A percentile compares a stretch with the other conserved stretches of the same genome.
These are phyloP conservation scores for Eucalyptus grandis DNA, from an alignment of 345 rosid genomes.

Conservation along the genomic window DNA sequence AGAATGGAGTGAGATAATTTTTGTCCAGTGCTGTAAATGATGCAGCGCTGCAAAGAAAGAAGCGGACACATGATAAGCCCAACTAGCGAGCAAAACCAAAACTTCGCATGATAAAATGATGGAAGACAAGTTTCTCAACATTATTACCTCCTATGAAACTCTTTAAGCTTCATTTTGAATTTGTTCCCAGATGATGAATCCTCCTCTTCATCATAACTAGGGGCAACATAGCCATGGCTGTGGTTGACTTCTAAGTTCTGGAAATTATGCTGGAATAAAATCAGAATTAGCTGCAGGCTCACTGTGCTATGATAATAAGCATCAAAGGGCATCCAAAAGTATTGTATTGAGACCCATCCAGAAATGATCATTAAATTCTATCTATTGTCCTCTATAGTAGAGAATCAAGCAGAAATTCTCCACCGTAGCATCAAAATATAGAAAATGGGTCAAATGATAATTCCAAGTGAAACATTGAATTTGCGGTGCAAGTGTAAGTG, in stretches of 20 bases:
- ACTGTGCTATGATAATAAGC: neutral
- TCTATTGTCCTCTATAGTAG: neutral
- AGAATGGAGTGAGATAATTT: conserved; percentile 80
- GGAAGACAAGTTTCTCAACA: neutral
- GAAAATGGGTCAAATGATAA: neutral
- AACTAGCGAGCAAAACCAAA: neutral
- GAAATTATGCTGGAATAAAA: neutral
- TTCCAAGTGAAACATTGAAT: neutral
- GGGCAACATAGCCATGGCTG: conserved; percentile 51
- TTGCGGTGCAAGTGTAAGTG: neutral
- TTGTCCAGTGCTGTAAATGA: conserved; percentile 69
- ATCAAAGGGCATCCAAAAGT: neutral
- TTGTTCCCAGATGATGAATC: conserved; percentile 62
- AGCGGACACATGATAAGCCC: neutral
- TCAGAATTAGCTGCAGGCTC: neutral
- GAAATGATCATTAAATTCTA: neutral
- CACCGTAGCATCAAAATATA: neutral
- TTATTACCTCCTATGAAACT: conserved; percentile 64
- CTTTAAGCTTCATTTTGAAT: conserved; percentile 74
- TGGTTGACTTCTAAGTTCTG: conserved; percentile 53
- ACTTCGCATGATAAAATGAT: neutral
- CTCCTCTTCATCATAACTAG: conserved; percentile 13
- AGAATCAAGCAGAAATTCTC: neutral
- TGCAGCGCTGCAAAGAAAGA: conserved; percentile 39
- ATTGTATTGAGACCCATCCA: neutral